Base-by-base conservation (phyloP, 345 rosid species). In the Camelina hispida region DNA sequence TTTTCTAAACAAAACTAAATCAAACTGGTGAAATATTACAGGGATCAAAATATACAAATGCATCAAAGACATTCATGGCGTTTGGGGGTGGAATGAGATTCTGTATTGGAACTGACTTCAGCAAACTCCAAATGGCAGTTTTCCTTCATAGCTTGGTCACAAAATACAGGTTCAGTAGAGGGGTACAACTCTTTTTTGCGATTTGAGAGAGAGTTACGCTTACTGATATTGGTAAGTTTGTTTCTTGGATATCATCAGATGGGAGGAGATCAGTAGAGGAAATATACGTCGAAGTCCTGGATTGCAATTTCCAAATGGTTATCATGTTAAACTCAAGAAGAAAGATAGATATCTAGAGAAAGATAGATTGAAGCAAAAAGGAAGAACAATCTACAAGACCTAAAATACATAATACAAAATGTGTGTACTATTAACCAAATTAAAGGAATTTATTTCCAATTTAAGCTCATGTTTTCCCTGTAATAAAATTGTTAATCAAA, bases 61-160 rank as follows among this genome's bases (percentile, higher is more conserved):
- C 90, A 66, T 69, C 97, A 3, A 93, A 88, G 79, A 74, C 81
- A 48, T 93, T 93, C 85, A 89, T 93, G 97, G 97, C 93, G 37
- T 93, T 93, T 73, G 98, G 97, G 16, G 98, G 94, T 1, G 98
- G 98, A 65, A 83, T 91, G 96, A 83, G 98, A 76, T 86, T 93
- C 60, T 91, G 97, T 65, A 92, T 93, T 7, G 98, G 98, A 68
- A 81, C 94, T 38, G 98, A 91, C 64, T 93, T 93, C 71, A 84
- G 96, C 48, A 93, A 85, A 78, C 78, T 88, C 71, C 97, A 93
- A 83, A 86, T 86, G 88, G 98, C 94, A 1, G 85, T 87, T 22
- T 91, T 91, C 78, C 84, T 93, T 62, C 98, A 91, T 70, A 83
- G 89, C 84, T 79, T 89, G 66, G 93, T 93, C 65, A 89, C 96